These are phyloP conservation scores for Pinus taeda DNA, from an alignment of 75 land plant genomes.

Conservation along the genomic window DNA sequence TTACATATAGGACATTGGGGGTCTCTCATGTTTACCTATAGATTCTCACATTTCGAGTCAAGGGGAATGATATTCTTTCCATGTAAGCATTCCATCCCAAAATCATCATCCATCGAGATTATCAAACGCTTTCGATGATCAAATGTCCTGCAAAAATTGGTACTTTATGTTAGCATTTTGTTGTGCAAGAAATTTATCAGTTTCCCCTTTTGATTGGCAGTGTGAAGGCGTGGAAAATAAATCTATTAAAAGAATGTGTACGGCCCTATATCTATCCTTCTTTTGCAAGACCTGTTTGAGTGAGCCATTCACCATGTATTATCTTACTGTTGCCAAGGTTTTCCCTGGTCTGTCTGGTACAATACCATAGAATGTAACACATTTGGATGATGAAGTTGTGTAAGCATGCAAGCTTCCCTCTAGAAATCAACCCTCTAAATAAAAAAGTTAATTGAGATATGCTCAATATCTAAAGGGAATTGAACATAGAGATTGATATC, in stretches of 20 bases:
- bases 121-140: slow-evolving; percentile 68
- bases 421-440: slow-evolving; percentile 83
- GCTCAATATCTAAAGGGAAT: not conserved
- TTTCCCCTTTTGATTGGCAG: not conserved
- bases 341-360: slow-evolving; percentile 96
- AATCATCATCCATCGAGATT: slow-evolving; percentile 88
- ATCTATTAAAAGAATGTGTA: not conserved
- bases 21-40: slow-evolving; percentile 79
- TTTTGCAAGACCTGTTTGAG: slow-evolving; percentile 65
- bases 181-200: not conserved
- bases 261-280: slow-evolving; percentile 8
- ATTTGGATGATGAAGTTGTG: slow-evolving; percentile 95
- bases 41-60: slow-evolving; percentile 84
- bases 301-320: slow-evolving; percentile 98
- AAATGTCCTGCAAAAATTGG: slow-evolving; percentile 39
- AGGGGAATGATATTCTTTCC: slow-evolving; percentile 84
- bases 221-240: not conserved
- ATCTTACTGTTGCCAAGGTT: slow-evolving; percentile 92
- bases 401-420: slow-evolving; percentile 85
- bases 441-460: not conserved
- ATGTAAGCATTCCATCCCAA: slow-evolving; percentile 94
- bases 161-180: not conserved
- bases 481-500: not conserved
- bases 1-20: slow-evolving; percentile 86
- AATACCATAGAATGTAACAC: slow-evolving; percentile 96